These are phyloP conservation scores for Raphidocelis subcapitata DNA, from an alignment of 139 green algal species.

Conservation along the genomic window DNA sequence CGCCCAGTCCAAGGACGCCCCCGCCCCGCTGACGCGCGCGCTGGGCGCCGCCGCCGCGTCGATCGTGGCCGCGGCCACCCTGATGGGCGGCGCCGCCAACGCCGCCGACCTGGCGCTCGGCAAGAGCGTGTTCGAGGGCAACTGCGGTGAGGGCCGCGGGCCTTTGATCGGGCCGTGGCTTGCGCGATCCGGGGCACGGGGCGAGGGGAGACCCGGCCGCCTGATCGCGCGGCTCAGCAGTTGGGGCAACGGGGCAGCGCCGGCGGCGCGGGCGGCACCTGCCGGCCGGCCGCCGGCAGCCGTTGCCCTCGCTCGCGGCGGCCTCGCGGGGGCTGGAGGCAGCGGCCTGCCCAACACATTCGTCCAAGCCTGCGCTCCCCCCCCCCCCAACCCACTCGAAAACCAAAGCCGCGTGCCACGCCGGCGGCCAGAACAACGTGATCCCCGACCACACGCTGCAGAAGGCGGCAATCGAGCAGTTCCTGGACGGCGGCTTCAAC, in stretches of 20 bases:
- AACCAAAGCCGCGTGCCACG: slow-evolving; percentile 69
- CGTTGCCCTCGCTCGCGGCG: too few species aligned
- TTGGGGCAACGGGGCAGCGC: too few species aligned
- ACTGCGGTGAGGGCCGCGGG: slow-evolving; percentile 45
- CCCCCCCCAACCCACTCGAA: neutral
- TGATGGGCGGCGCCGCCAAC: slow-evolving; percentile 53
- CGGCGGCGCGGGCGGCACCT: too few species aligned
- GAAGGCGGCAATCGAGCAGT: slow-evolving; percentile 61
- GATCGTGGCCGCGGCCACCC: neutral
- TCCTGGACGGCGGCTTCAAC: slow-evolving; percentile 63
- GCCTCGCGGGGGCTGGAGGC: too few species aligned
- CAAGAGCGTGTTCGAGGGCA: slow-evolving; percentile 53
- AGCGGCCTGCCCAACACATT: too few species aligned
- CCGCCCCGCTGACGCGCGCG: neutral
- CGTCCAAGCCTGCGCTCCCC: too few species aligned
- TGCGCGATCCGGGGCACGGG: neutral
- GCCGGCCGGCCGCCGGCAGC: too few species aligned
- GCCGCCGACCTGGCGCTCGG: slow-evolving; percentile 37
- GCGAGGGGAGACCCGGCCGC: too few species aligned
- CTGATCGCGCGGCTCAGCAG: too few species aligned
- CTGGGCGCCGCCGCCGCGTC: neutral
- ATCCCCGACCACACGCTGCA: slow-evolving; percentile 58
- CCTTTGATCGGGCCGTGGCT: neutral
- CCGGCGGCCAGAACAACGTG: slow-evolving; percentile 64
- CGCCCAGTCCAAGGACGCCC: neutral